These are phyloP conservation scores for Syzygium syzygioides DNA, from an alignment of 441 rosid genomes.

Conservation along the genomic window DNA sequence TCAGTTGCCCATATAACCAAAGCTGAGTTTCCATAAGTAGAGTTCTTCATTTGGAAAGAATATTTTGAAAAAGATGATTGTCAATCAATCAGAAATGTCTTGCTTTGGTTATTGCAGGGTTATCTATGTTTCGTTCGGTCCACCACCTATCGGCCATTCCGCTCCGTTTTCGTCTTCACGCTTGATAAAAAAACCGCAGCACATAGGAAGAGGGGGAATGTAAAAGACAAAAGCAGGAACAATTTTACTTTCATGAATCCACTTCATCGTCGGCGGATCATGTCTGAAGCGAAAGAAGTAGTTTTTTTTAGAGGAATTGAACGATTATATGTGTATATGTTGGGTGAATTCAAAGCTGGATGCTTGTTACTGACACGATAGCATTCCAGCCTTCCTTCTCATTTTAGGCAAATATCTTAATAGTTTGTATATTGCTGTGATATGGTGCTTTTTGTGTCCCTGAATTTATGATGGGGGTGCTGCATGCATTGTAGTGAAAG, in stretches of 20 bases:
- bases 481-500: background rate
- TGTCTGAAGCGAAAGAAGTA: background rate
- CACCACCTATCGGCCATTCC: background rate
- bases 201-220: background rate
- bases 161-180: background rate
- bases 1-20: no score
- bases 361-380: background rate
- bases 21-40: no score
- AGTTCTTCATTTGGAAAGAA: no score
- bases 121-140: background rate
- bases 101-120: background rate
- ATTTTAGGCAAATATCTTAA: background rate
- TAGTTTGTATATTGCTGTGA: no score
- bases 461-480: background rate
- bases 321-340: background rate
- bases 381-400: background rate
- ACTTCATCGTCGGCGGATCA: background rate
- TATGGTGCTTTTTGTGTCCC: rapidly evolving
- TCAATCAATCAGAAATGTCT: no score
- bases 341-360: rapidly evolving
- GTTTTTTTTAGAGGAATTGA: background rate
- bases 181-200: background rate
- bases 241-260: background rate
- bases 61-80: no score
- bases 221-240: background rate